Percentiles rank a stretch among this genome's conserved stretches.
These are phyloP conservation scores for peach (Prunus persica) DNA, from an alignment of 306 rosid genomes.

Conservation along the genomic window DNA sequence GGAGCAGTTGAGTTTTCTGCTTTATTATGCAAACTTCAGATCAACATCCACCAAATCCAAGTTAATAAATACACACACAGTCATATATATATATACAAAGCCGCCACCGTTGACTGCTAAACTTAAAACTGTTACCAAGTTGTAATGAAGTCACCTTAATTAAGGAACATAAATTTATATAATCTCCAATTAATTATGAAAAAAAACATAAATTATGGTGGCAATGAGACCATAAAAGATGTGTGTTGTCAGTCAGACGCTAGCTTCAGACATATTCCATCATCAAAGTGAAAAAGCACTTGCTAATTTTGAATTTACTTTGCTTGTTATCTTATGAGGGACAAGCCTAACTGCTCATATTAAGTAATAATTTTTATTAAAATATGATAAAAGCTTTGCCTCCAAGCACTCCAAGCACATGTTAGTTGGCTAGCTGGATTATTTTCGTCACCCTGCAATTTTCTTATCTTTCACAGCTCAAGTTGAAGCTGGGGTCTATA, in stretches of 20 bases:
- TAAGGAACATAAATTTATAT: background rate
- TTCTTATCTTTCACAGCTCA: conserved; percentile 13
- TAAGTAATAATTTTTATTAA: conserved; percentile 12
- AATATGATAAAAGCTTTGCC: conserved; percentile 12
- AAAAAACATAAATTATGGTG: background rate
- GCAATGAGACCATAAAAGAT: background rate
- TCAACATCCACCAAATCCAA: conserved; percentile 7
- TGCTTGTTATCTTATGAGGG: conserved; percentile 4
- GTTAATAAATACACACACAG: background rate
- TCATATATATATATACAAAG: background rate
- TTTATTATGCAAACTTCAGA: background rate
- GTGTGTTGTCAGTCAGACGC: background rate
- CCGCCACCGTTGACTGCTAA: background rate
- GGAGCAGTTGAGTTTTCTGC: conserved; percentile 5
- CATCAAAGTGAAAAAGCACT: background rate
- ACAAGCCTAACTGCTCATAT: conserved; percentile 34
- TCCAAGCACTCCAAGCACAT: conserved; percentile 30
- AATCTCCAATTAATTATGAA: background rate
- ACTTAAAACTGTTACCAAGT: background rate
- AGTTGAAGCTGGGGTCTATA: conserved; percentile 20
- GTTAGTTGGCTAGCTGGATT: conserved; percentile 42
- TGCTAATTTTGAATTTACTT: conserved; percentile 4
- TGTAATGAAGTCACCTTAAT: background rate
- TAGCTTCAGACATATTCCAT: conserved; percentile 1
- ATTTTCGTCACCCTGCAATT: conserved; percentile 14